These are phyloP conservation scores for Ramicandelaber brevisporus DNA, from an alignment of 192 early-diverging fungal genomes.

Conservation along the genomic window DNA sequence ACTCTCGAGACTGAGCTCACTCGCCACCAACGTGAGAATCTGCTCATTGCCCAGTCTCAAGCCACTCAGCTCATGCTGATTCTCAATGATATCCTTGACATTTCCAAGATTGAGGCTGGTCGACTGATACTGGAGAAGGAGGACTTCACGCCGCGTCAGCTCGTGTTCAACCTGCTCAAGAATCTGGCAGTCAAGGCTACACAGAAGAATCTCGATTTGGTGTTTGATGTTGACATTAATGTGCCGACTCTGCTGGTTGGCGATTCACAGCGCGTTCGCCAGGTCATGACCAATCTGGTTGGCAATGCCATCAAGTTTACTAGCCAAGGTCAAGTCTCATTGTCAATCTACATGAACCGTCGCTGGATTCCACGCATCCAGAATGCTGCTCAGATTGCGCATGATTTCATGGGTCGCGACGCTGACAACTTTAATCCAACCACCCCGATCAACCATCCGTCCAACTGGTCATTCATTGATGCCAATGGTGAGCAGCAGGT, in stretches of 20 bases:
- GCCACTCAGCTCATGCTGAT: conserved; percentile 47
- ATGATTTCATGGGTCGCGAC: too few relatives aligned
- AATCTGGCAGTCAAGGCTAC: conserved; percentile 42
- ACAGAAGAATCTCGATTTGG: conserved; percentile 44
- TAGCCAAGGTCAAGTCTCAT: conserved; percentile 33
- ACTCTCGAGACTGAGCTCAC: conserved; percentile 54
- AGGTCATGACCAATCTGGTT: conserved; percentile 60
- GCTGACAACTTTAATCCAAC: too few relatives aligned
- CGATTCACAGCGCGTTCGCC: conserved; percentile 45
- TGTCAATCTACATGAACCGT: conserved; percentile 19
- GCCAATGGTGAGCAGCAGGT: conserved; percentile 19
- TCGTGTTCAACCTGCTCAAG: conserved; percentile 39
- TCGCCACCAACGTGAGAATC: conserved; percentile 52
- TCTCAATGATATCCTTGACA: conserved; percentile 65
- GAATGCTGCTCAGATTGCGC: conserved; percentile 4
- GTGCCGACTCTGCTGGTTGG: conserved; percentile 46
- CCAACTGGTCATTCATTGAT: too few relatives aligned
- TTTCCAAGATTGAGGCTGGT: conserved; percentile 65
- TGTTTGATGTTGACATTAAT: conserved; percentile 33
- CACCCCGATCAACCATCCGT: too few relatives aligned
- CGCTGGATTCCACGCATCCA: conserved; percentile 3
- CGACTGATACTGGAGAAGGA: conserved; percentile 53
- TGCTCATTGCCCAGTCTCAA: conserved; percentile 47
- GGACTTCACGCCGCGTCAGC: conserved; percentile 30
- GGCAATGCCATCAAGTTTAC: conserved; percentile 78